Base-by-base conservation (phyloP, 176 grass and related monocot species). In the Zoysia pacifica region DNA sequence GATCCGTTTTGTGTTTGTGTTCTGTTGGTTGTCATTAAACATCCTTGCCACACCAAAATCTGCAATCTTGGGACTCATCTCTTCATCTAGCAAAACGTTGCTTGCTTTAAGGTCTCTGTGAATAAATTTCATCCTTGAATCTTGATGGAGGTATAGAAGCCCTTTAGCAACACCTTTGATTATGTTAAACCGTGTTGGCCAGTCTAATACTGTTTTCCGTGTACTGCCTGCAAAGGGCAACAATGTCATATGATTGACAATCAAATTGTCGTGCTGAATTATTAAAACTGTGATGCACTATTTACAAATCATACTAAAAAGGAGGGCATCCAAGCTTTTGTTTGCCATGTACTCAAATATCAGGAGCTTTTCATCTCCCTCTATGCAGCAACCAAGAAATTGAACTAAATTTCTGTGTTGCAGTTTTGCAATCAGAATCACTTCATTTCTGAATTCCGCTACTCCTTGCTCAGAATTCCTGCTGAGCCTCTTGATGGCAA, bases 31-130 rank as follows among this genome's bases (percentile, higher is more conserved):
- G 3, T 68, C 74, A 9, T 60, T 12, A 11, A 88, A 88, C 2
- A 79, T 83, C 55, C 74, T 67, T 48, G 80, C 86, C 56, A 74
- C 84, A 7, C 86, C 74, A 28, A 88, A 88, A 38, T 88, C 74
- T 28, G 86, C 71, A 42, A 88, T 88, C 55, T 84, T 88, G 1
- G 86, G 67, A 9, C 60, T 88, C 50, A 88, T 73, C 5, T 74
- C 40, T 8, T 11, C 42, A 69, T 88, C 80, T 0, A 88, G 60
- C 65, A 88, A 75, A 62, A 88, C 4, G 42, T 84, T 88, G 11
- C 43, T 44, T 5, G 75, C 75, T 64, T 88, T 88, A 11, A 83
- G 59, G 36, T 76, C 73, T 62, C 73, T 39, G 2, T 74, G 72
- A 20, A 74, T 43, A 77, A 87, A 79, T 12, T n/a, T 79, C 39